Evolutionary conservation across 2,329 filamentous ascomycete species (phyloP).

Genomic region (Paraconiothyrium sp.): DNA sequence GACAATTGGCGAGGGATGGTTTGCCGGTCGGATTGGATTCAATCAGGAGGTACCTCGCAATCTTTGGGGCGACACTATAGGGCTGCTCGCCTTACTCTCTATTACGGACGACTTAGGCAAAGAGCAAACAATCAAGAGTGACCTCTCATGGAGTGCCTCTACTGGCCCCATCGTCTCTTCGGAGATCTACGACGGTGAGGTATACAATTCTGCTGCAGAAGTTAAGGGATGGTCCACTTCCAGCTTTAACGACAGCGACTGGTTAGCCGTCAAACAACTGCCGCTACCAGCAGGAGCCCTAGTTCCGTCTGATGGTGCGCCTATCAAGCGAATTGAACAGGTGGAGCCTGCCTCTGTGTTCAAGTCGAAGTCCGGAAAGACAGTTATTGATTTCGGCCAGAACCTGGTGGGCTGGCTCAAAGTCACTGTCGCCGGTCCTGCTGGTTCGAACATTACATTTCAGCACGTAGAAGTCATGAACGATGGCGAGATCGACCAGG

Average conservation of each 20-base stretch:
- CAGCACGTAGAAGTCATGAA: slow-evolving; percentile 67
- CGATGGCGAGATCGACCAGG: slow-evolving; percentile 52
- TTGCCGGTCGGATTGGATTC: background rate
- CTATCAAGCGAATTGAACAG: slow-evolving; percentile 17
- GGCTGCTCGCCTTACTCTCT: background rate
- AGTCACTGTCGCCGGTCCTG: slow-evolving; percentile 49
- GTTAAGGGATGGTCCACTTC: slow-evolving; percentile 27
- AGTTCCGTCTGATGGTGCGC: slow-evolving; percentile 54
- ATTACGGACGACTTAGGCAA: background rate
- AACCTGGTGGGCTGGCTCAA: slow-evolving; percentile 64
- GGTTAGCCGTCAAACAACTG: background rate
- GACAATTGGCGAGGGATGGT: slow-evolving; percentile 5
- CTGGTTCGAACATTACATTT: slow-evolving; percentile 57
- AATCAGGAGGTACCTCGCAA: background rate
- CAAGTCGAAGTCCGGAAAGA: slow-evolving; percentile 55
- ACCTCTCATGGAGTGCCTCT: background rate
- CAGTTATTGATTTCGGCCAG: slow-evolving; percentile 66
- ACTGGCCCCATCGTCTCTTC: background rate
- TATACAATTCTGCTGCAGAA: slow-evolving; percentile 57
- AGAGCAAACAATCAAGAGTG: background rate
- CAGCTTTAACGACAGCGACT: background rate
- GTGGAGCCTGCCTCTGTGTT: background rate
- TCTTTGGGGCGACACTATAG: slow-evolving; percentile 3
- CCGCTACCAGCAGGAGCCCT: slow-evolving; percentile 21
- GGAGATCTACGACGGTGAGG: slow-evolving; percentile 60